A percentile compares a stretch with the other conserved stretches of the same genome.
phyloP scores from a whole-genome alignment of 73 alveolate species.

The Tetrahymena borealis region DNA sequence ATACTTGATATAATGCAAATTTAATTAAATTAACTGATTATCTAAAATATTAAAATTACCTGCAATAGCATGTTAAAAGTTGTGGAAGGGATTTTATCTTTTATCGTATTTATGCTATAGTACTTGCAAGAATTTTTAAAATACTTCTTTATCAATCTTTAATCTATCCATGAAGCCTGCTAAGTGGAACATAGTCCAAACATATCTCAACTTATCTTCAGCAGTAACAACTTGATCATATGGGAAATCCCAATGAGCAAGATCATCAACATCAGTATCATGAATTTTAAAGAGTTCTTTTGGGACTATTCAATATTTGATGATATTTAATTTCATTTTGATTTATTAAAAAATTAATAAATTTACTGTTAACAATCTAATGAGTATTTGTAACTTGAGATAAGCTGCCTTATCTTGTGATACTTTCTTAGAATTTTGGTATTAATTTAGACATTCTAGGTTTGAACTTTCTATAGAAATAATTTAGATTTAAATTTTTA shows the following conservation, averaged over 20 bases:
- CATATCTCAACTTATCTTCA: constrained; percentile 7
- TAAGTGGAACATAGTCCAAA: constrained; percentile 32
- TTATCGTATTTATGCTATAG: constrained; percentile 26
- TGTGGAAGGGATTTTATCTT: constrained; percentile 47
- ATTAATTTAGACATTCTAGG: background rate
- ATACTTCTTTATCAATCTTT: constrained; percentile 19
- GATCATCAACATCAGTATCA: constrained; percentile 10
- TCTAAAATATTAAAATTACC: background rate
- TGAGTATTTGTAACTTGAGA: background rate
- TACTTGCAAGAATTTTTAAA: constrained; percentile 15
- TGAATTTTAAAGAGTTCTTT: constrained; percentile 7
- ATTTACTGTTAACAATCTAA: background rate
- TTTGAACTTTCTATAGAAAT: background rate
- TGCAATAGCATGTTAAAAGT: constrained; percentile 45
- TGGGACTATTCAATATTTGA: background rate
- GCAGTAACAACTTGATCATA: background rate
- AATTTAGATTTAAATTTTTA: background rate
- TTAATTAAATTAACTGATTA: background rate
- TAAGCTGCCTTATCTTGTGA: background rate
- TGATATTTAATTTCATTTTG: background rate
- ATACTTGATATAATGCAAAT: background rate
- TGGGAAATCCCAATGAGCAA: constrained; percentile 15
- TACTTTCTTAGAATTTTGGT: background rate
- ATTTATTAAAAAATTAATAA: background rate
- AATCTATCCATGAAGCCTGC: constrained; percentile 11